These are phyloP conservation scores for Mortierella alpina DNA, from an alignment of 192 early-diverging fungal species.

Conservation along the genomic window DNA sequence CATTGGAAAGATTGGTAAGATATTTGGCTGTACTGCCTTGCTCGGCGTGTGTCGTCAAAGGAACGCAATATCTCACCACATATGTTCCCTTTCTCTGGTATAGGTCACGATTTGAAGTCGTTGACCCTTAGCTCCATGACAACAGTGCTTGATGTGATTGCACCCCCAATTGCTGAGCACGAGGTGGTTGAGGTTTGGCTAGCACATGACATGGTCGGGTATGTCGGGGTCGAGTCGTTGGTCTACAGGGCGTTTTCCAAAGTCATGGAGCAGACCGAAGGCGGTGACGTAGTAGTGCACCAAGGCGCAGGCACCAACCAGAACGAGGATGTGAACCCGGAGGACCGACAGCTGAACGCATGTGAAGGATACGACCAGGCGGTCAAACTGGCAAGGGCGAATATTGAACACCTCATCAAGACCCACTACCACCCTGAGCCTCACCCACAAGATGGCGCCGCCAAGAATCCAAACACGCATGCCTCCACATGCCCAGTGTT, in stretches of 20 bases:
- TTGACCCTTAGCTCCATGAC: conserved; percentile 59
- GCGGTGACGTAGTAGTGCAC: conserved; percentile 66
- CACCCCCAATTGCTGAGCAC: conserved; percentile 69
- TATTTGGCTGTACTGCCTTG: neutral
- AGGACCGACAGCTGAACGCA: conserved; percentile 61
- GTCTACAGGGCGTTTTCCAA: conserved; percentile 65
- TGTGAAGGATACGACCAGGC: conserved; percentile 68
- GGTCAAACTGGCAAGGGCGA: conserved; percentile 67
- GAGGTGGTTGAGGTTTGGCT: conserved; percentile 72
- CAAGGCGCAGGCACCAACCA: conserved; percentile 50
- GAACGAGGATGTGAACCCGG: conserved; percentile 35
- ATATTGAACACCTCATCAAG: conserved; percentile 67
- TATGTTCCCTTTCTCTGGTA: neutral
- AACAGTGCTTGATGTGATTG: conserved; percentile 66
- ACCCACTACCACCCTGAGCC: conserved; percentile 53
- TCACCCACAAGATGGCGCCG: conserved; percentile 7
- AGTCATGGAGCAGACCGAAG: conserved; percentile 70
- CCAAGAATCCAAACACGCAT: conserved; percentile 41
- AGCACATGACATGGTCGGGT: conserved; percentile 66
- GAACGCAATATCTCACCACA: neutral
- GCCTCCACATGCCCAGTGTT: conserved; percentile 68
- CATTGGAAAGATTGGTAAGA: conserved; percentile 69
- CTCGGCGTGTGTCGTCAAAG: neutral
- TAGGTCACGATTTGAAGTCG: conserved; percentile 62
- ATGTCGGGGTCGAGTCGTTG: conserved; percentile 63